phyloP scores from a whole-genome alignment of 352 stramenopile genomes.

The Globisporangium recalcitrans region DNA sequence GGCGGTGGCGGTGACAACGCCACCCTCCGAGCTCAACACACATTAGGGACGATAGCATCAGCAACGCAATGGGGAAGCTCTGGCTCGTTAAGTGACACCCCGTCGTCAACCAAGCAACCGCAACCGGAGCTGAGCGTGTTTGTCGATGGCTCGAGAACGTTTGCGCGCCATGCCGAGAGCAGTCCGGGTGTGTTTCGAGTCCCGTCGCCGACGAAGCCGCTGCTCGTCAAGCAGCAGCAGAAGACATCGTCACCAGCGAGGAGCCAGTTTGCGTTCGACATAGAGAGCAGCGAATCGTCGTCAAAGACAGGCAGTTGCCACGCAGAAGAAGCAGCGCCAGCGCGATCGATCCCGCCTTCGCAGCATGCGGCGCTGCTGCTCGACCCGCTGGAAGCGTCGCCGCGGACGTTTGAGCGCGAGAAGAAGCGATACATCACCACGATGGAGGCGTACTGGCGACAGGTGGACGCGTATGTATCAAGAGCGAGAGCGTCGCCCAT shows the following conservation, averaged over 20 bases:
- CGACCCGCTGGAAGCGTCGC: conserved; percentile 48
- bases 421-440: conserved; percentile 71
- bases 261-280: conserved; percentile 38
- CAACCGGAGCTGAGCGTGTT: conserved; percentile 41
- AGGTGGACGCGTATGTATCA: conserved; percentile 66
- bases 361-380: conserved; percentile 25
- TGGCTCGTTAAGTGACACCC: too few relatives aligned
- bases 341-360: conserved; percentile 13
- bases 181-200: conserved; percentile 52
- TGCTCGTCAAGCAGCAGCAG: conserved; percentile 20
- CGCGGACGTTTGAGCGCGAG: conserved; percentile 73
- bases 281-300: conserved; percentile 21
- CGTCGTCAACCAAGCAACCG: not conserved
- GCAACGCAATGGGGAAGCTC: conserved; percentile 1
- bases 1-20: not conserved
- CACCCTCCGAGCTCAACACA: not conserved
- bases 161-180: conserved; percentile 58
- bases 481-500: conserved; percentile 55
- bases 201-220: conserved; percentile 41
- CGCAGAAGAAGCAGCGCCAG: not conserved
- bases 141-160: conserved; percentile 47
- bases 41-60: not conserved
- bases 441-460: conserved; percentile 78
- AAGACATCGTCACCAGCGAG: conserved; percentile 10
- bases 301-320: not conserved